Evolutionary conservation across 441 rosid genomes (phyloP), one percentile per base, ranked within the genome.

Genomic region (Erodium chrysanthum): DNA sequence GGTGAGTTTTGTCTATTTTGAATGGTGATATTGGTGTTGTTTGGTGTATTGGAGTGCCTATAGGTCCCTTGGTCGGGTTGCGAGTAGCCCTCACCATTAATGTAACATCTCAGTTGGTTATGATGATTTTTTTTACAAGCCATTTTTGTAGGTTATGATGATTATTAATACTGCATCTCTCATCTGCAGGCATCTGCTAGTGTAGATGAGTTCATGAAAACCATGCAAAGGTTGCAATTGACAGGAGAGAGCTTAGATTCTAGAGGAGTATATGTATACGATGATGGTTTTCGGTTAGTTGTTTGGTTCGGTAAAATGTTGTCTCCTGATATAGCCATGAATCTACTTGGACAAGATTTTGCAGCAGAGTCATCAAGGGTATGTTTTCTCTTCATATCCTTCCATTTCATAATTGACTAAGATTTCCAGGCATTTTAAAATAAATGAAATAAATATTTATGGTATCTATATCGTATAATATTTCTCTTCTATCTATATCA

Each of bases 241-340:
- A 80, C 87, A 23, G 83, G 86, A 18, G 98, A 88, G 70, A 90
- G 96, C 80, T 83, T 95, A 77, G 98, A 95, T 73, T 87, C 89
- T 35, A 81, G 95, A 75, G 99, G 98, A 75, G 95, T 95, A 64
- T 92, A 92, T 82, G 66, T 95, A 66, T 84, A 82, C 67, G 96
- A 95, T 75, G 92, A 95, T 65, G 98, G 99, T 66, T 84, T 95
- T 66, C 84, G 86, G 70, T 84, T 90, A 70, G 81, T 92, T 67
- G 48, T 92, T 73, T 95, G 99, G 98, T 88, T 95, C 73, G 99
- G 99, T 70, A 84, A 87, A 76, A 92, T 83, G 90, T 88, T 95
- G 44, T 85, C 97, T 23, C 97, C 96, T 64, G 99, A 90, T 73
- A 76, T 85, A 65, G 77, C 97, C 64, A 83, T 73, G 85, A 89